These are phyloP conservation scores for Excoecaria cochinchinensis DNA, from an alignment of 345 rosid species.

Conservation along the genomic window DNA sequence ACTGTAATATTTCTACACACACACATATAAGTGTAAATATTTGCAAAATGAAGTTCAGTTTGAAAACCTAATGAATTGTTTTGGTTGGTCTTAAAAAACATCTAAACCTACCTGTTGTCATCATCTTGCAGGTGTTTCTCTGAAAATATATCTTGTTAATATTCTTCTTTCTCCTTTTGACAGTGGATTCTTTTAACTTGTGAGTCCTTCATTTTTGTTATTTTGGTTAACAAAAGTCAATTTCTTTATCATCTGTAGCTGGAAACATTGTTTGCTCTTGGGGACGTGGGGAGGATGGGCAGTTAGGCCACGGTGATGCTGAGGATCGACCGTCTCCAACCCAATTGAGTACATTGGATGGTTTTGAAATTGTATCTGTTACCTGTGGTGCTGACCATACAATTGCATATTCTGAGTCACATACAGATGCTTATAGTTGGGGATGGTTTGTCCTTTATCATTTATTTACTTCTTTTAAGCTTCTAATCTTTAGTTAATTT, in stretches of 20 bases:
- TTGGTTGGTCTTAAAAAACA: not conserved
- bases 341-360: slow-evolving; percentile 68
- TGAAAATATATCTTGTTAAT: not conserved
- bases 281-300: slow-evolving; percentile 99
- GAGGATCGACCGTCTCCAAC: slow-evolving; percentile 84
- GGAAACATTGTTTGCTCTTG: slow-evolving; percentile 87
- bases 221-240: not conserved
- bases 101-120: not conserved
- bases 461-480: slow-evolving; percentile 8
- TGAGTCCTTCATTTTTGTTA: not conserved
- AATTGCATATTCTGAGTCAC: slow-evolving; percentile 67
- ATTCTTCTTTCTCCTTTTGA: not conserved
- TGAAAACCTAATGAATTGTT: not conserved
- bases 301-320: slow-evolving; percentile 94
- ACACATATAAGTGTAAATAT: too few species aligned
- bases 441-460: slow-evolving; percentile 45
- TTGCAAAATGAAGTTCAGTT: too few species aligned
- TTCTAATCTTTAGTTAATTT: not conserved
- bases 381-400: slow-evolving; percentile 98
- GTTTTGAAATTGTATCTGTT: slow-evolving; percentile 57
- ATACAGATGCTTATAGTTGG: slow-evolving; percentile 77
- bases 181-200: not conserved
- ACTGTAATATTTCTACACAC: not conserved
- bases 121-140: not conserved
- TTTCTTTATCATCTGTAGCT: slow-evolving; percentile 47